Evolutionary conservation across 2,329 filamentous ascomycete genomes (phyloP), one percentile per base, ranked within the genome.

Genomic region (Corinectria fuckeliana): DNA sequence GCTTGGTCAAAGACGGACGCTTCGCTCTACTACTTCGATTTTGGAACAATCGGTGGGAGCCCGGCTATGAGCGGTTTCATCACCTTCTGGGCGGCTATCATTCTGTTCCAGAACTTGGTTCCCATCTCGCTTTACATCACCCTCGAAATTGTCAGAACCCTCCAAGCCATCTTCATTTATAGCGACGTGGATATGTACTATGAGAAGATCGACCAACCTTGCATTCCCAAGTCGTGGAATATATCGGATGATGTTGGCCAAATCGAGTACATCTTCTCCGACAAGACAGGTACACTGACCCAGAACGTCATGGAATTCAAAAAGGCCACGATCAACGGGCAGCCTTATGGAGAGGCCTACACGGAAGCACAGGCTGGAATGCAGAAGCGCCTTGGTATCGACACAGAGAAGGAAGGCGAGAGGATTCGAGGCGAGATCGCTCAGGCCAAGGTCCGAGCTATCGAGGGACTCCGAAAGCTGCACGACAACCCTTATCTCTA

Each of bases 231-330:
- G 73, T 93, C 93, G 0, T 99, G 95, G 95, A 99, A 98, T 74
- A 98, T 99, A 50, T 98, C 94, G 1, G 95, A 99, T 72, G 96
- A 99, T 70, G 83, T 99, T 45, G 95, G 95, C 11, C 95, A 99
- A 77, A 97, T 99, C 63, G 95, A 98, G 77, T 99, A 98, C 80
- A 97, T 99, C 67, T 99, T 99, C 77, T 97, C 93, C 0, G 94
- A 98, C 81, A 98, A 98, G 81, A 98, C 94, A 0, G 94, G 94
- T 23, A 98, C 94, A 1, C 80, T 98, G 67, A 98, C 94, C 5
- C 96, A 95, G 78, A 98, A 98, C 72, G 90, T 93, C 82, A 98
- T 99, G 95, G 96, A 99, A 75, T 99, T 98, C 85, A 99, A 98
- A 77, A 99, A 99, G 77, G 93, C 91, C 55, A 96, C 93, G 0